Evolutionary conservation across 2,329 filamentous ascomycete genomes (phyloP), one percentile per base, ranked within the genome.

Genomic region (Phoma sp.): DNA sequence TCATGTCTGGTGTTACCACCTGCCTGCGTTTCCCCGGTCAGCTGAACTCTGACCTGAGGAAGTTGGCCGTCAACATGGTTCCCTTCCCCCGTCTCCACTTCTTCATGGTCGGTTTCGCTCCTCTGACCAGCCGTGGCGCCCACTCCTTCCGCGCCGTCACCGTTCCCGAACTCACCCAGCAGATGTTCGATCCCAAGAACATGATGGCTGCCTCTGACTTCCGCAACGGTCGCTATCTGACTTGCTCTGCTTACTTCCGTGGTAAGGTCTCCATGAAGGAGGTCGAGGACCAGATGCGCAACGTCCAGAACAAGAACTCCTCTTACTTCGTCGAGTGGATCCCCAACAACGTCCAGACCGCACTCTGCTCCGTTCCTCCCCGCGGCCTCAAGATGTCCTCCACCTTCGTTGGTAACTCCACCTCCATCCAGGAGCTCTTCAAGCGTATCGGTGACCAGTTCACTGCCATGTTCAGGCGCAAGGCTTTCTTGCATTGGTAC

Each of bases 401-500:
- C 41, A 99, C 95, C 78, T 99, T 99, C 73, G 92, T 99, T 70
- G 95, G 95, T 77, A 99, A 99, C 89, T 97, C 93, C 65, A 99
- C 95, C 72, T 96, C 94, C 68, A 99, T 99, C 82, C 95, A 99
- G 86, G 95, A 99, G 85, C 91, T 99, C 74, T 99, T 99, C 91
- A 98, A 99, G 92, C 94, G 95, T 88, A 85, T 99, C 72, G 95
- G 95, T 77, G 95, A 99, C 82, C 95, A 99, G 84, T 99, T 99
- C 88, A 93, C 90, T 83, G 95, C 93, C 78, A 99, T 99, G 95
- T 99, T 99, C 90, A 88, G 95, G 84, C 92, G 95, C 84, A 99
- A 98, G 91, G 95, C 95, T 88, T 99, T 99, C 92, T 91, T 99
- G 88, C 95, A 98, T 86, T 99, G 95, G 95, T 99, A 99, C 85